Conservation (phyloP, 768 basidiomycete genomes). For the Sarcodon sp. region DNA sequence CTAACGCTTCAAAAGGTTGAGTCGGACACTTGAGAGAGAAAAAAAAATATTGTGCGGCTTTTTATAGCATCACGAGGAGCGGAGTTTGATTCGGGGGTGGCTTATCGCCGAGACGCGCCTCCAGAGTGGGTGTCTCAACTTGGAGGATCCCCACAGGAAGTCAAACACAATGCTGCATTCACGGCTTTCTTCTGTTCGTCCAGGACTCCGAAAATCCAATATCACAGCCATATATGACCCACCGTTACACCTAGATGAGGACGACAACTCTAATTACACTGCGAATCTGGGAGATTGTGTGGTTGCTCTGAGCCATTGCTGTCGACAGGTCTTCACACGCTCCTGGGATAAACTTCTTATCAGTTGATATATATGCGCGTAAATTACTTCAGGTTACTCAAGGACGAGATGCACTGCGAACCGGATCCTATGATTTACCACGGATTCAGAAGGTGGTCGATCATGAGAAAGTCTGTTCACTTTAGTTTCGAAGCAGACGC, state of each 20-base stretch:
- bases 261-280: neutral
- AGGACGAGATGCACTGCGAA: conserved; percentile 53
- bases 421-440: conserved; percentile 60
- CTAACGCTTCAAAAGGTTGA: conserved; percentile 59
- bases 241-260: neutral
- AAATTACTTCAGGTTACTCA: conserved; percentile 37
- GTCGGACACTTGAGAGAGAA: conserved; percentile 43
- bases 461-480: conserved; percentile 44
- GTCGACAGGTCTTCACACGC: conserved; percentile 42
- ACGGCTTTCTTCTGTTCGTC: conserved; percentile 14
- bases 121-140: too few species aligned
- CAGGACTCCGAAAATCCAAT: conserved; percentile 41
- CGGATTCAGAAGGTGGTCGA: conserved; percentile 57
- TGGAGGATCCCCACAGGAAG: neutral
- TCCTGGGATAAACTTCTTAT: neutral
- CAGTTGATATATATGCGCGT: neutral
- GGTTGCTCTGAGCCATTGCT: conserved; percentile 67
- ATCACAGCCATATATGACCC: neutral
- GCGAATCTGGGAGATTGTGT: conserved; percentile 54
- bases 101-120: too few species aligned
- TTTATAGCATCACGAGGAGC: conserved; percentile 14
- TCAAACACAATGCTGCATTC: neutral
- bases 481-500: neutral
- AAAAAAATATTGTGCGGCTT: conserved; percentile 5
- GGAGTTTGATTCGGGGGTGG: conserved; percentile 6